Evolutionary conservation across 441 rosid species (phyloP).

Genomic region (Theobroma grandiflorum): DNA sequence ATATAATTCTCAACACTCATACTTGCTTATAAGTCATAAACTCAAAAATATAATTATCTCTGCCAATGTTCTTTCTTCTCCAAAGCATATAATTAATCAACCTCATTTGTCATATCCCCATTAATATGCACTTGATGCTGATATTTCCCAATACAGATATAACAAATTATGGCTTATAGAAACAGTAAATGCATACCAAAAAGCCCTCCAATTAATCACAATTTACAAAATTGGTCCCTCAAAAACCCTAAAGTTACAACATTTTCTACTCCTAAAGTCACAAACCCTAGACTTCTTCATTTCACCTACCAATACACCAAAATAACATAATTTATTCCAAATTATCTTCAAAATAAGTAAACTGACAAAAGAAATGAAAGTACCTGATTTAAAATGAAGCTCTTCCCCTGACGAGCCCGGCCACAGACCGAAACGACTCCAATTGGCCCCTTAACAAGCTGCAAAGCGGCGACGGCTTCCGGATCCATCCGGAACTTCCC

Average conservation of each 20-base stretch:
- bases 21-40: not conserved
- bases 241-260: conserved; percentile 34
- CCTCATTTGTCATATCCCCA: not conserved
- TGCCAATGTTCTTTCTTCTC: not conserved
- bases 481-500: conserved; percentile 99
- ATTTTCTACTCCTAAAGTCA: conserved; percentile 18
- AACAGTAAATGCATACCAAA: not conserved
- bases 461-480: conserved; percentile 90
- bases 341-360: not conserved
- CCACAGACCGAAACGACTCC: conserved; percentile 98
- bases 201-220: conserved; percentile 2
- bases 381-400: conserved; percentile 95
- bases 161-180: conserved; percentile 8
- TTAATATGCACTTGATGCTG: not conserved
- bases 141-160: not conserved
- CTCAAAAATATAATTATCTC: not conserved
- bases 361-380: not conserved
- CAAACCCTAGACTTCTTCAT: conserved; percentile 36
- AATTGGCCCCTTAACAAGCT: conserved; percentile 92
- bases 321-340: conserved; percentile 15
- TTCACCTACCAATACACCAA: not conserved
- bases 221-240: conserved; percentile 19
- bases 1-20: not conserved
- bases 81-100: not conserved
- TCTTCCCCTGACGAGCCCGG: conserved; percentile 96